Base-by-base conservation (phyloP, 768 basidiomycete genomes). In the Lyophyllum semitale region DNA sequence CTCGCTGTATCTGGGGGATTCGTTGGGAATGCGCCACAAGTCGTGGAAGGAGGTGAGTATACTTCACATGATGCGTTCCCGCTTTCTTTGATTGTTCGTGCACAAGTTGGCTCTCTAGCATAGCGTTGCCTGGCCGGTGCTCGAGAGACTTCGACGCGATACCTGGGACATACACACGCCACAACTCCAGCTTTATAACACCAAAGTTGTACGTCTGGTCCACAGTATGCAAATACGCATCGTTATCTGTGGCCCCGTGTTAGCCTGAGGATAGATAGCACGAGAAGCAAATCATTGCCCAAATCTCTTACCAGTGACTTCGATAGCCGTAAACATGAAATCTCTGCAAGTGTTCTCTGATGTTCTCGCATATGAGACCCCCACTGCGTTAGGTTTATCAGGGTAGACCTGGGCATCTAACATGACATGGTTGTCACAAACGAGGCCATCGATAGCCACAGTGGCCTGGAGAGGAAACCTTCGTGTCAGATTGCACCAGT, bases 41-140 rank as follows among this genome's bases (percentile, higher is more conserved):
- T 1, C 17, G 17, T 32, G 6, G 25, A 8, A 48, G 12, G 25
- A 26, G 40, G 25, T 23, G 18, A 13, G 54, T 53, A 13, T 46
- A 72, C 71, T 58, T 63, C 38, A 72, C 68, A 40, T 71, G 68
- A 54, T 74, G 73, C 9, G 65, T 63, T 17, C 70, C 71, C 1
- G 69, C 70, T 51, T 67, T 72, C 58, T 73, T 72, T 12, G 70
- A 69, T 40, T 55, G 60, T 46, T 73, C 71, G 51, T 71, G 71
- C 5, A 75, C 64, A 8, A 69, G 43, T 42, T 68, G 68, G 7
- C 50, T 46, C 43, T 69, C 67, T 29, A 72, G 59, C 8, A 65
- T 61, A 5, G 55, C 58, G 22, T 54, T 53, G 27, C 64, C 62
- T 30, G 67, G 67, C 29, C 53, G 56, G 58, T 70, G 66, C 46